Percentiles rank a stretch among this genome's conserved stretches.
These are phyloP conservation scores for Calocybe gangraenosa DNA, from an alignment of 768 basidiomycete genomes.

Conservation along the genomic window DNA sequence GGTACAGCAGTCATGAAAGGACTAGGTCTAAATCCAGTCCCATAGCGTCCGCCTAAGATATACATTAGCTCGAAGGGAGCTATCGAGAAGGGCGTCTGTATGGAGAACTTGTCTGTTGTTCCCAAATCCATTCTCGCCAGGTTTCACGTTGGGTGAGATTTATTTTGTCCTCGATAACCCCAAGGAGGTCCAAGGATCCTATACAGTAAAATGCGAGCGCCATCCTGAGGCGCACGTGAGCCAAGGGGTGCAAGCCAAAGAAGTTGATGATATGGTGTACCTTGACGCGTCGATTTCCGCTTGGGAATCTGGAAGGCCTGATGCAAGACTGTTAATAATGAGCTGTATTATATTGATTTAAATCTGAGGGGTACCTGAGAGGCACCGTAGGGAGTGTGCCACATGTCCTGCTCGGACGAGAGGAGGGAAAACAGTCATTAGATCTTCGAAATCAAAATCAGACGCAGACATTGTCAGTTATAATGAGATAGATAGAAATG, in stretches of 20 bases:
- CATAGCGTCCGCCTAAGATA: constrained; percentile 49
- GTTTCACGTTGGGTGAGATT: constrained; percentile 47
- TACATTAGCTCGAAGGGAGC: constrained; percentile 3
- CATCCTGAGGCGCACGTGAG: constrained; percentile 46
- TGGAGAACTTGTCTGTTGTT: constrained; percentile 62
- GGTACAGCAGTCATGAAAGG: constrained; percentile 52
- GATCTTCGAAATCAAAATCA: constrained; percentile 10
- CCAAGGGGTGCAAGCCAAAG: constrained; percentile 3
- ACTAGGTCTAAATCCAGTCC: constrained; percentile 72
- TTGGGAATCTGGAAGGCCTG: constrained; percentile 64
- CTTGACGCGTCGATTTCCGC: constrained; percentile 70
- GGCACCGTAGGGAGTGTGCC: constrained; percentile 62
- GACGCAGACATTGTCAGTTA: constrained; percentile 1
- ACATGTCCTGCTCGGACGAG: constrained; percentile 53
- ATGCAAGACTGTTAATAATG: not conserved
- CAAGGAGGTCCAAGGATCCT: constrained; percentile 77
- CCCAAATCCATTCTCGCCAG: constrained; percentile 89
- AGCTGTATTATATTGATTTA: constrained; percentile 1
- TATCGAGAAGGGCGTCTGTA: not conserved
- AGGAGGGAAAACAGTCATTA: constrained; percentile 22
- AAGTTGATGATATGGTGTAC: constrained; percentile 29
- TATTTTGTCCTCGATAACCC: constrained; percentile 41
- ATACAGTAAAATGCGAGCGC: constrained; percentile 89
- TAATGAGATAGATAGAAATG: not conserved
- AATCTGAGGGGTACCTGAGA: constrained; percentile 36